A percentile compares a stretch with the other conserved stretches of the same genome.
Evolutionary conservation across 768 basidiomycete species (phyloP).

Genomic region (Rhizopogon rudus): DNA sequence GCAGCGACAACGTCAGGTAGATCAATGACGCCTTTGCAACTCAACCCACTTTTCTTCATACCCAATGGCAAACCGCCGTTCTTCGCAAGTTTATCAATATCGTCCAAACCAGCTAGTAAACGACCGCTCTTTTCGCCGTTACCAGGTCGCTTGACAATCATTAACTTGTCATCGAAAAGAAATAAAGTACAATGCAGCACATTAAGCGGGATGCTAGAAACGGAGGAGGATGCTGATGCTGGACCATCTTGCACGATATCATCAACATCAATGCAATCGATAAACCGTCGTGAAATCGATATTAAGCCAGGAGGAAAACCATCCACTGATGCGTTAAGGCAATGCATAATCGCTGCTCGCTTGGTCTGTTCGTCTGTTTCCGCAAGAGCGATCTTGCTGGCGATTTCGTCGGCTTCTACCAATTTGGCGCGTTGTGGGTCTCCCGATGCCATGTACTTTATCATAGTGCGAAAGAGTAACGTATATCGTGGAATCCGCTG

Average conservation of each 20-base stretch:
- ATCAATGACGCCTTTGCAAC: constrained; percentile 81
- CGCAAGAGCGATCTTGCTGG: constrained; percentile 85
- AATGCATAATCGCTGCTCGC: constrained; percentile 84
- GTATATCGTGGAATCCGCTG: constrained; percentile 96
- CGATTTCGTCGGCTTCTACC: constrained; percentile 80
- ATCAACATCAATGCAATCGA: constrained; percentile 92
- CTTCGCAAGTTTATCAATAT: constrained; percentile 69
- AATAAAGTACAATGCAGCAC: constrained; percentile 83
- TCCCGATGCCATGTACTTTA: constrained; percentile 77
- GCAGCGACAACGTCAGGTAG: constrained; percentile 79
- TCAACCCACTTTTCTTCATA: constrained; percentile 77
- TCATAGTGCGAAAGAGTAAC: constrained; percentile 86
- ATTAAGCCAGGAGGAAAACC: constrained; percentile 90
- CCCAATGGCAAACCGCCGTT: constrained; percentile 54
- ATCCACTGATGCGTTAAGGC: constrained; percentile 78
- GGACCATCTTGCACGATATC: constrained; percentile 57
- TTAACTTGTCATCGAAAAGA: constrained; percentile 90
- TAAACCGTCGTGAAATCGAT: constrained; percentile 79
- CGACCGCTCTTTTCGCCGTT: constrained; percentile 74
- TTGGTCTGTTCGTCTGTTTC: constrained; percentile 91
- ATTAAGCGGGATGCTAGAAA: constrained; percentile 36
- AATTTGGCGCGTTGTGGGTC: constrained; percentile 79
- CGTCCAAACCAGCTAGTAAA: constrained; percentile 69
- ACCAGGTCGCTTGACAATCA: constrained; percentile 83
- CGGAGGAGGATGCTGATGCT: constrained; percentile 35